phyloP scores from a whole-genome alignment of 352 stramenopile species.

The Phytopythium vexans region DNA sequence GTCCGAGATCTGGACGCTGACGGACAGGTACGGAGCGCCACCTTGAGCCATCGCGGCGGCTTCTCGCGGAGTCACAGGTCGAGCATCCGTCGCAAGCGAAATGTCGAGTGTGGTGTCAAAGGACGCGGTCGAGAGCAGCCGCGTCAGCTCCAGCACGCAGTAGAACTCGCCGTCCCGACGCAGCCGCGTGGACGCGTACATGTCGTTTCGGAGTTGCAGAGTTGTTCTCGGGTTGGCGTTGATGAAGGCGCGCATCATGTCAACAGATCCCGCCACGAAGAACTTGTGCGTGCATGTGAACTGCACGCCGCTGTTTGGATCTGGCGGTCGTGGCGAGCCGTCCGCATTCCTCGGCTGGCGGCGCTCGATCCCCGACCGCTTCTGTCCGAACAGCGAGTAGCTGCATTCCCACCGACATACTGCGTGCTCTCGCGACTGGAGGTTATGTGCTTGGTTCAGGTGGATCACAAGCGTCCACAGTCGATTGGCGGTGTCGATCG shows the following conservation, averaged over 20 bases:
- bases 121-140: slow-evolving; percentile 22
- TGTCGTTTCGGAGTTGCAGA: slow-evolving; percentile 63
- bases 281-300: slow-evolving; percentile 72
- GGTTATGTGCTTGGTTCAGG: slow-evolving; percentile 60
- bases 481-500: neutral
- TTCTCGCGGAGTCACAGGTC: slow-evolving; percentile 55
- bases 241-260: slow-evolving; percentile 31
- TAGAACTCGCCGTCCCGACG: slow-evolving; percentile 43
- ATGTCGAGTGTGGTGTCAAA: slow-evolving; percentile 61
- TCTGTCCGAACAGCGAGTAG: slow-evolving; percentile 55
- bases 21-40: slow-evolving; percentile 45
- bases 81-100: slow-evolving; percentile 15
- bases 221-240: slow-evolving; percentile 23
- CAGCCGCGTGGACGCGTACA: slow-evolving; percentile 62
- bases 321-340: slow-evolving; percentile 1
- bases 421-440: slow-evolving; percentile 50
- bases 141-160: slow-evolving; percentile 31
- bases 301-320: slow-evolving; percentile 17
- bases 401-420: slow-evolving; percentile 73
- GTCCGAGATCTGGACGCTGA: slow-evolving; percentile 40
- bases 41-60: slow-evolving; percentile 28
- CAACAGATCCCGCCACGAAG: slow-evolving; percentile 33
- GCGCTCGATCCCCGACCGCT: slow-evolving; percentile 55
- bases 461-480: slow-evolving; percentile 56
- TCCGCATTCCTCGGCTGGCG: slow-evolving; percentile 1